These are phyloP conservation scores for Lasiodiplodia sp. DNA, from an alignment of 2,329 filamentous ascomycete species.

Conservation along the genomic window DNA sequence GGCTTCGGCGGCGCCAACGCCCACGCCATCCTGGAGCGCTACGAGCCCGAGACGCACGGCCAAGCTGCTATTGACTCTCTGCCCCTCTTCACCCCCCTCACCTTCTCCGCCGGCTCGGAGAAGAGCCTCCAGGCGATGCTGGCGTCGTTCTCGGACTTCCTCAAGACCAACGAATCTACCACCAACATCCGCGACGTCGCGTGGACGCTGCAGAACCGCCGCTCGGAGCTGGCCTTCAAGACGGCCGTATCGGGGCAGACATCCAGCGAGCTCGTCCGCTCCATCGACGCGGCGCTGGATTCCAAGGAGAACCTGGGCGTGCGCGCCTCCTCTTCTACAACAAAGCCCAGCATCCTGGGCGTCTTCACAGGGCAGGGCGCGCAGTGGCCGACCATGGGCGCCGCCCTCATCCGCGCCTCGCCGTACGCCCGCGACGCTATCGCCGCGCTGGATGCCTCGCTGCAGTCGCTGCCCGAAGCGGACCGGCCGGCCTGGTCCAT, in stretches of 20 bases:
- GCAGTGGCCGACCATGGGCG: slow-evolving; percentile 52
- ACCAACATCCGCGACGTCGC: slow-evolving; percentile 30
- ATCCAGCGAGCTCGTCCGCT: not conserved
- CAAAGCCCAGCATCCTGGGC: slow-evolving; percentile 34
- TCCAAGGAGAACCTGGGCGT: not conserved
- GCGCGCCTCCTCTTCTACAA: no score
- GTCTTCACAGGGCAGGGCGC: slow-evolving; percentile 55
- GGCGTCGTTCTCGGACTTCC: no score
- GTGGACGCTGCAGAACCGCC: slow-evolving; percentile 32
- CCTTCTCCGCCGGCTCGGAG: slow-evolving; percentile 25
- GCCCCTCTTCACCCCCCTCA: slow-evolving; percentile 30
- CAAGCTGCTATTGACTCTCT: not conserved
- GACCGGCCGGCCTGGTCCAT: slow-evolving; percentile 34
- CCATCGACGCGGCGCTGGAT: slow-evolving; percentile 10
- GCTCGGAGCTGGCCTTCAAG: slow-evolving; percentile 30
- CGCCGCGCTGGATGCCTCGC: slow-evolving; percentile 35
- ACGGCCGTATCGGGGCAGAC: slow-evolving; percentile 4
- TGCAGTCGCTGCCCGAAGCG: slow-evolving; percentile 19
- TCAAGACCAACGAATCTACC: no score
- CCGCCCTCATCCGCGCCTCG: slow-evolving; percentile 41
- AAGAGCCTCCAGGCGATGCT: no score
- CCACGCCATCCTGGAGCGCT: slow-evolving; percentile 31
- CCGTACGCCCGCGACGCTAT: slow-evolving; percentile 31
- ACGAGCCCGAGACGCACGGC: not conserved
- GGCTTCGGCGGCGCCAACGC: slow-evolving; percentile 32